Base-by-base conservation (phyloP, 768 basidiomycete genomes). In the Boletus sensibilis region DNA sequence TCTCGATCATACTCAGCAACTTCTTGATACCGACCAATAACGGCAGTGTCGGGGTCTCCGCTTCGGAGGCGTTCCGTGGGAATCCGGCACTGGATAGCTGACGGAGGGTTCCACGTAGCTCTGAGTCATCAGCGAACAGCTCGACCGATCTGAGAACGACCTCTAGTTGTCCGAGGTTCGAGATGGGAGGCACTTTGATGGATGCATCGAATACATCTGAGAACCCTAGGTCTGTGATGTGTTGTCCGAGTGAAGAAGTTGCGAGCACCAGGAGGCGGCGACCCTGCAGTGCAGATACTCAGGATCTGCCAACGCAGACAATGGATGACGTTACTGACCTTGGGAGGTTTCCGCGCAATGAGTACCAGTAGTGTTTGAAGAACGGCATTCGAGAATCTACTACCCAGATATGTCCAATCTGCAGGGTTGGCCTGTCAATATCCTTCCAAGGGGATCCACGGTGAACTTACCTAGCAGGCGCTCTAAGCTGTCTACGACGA, bases 331-430 rank as follows among this genome's bases (percentile, higher is more conserved):
- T 6, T 21, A 60, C 75, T 40, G 60, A 92, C 94, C 82, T 97
- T 97, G 1, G 97, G 97, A 41, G 97, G 97, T 57, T 90, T 82
- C 59, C 92, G 87, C 43, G 84, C 85, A 58, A 98, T 85, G 25
- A 99, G 77, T 0, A 98, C 95, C 49, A 97, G 76, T 18, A 99
- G 74, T 0, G 95, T 80, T 71, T 98, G 97, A 23, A 99, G 78
- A 5, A 98, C 92, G 9, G 87, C 78, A 70, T 98, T 98, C 1
- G 96, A 98, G 75, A 98, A 99, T 46, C 94, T 81, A n/a, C 89
- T 92, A 3, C 96, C 96, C 74, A 99, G 88, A 4, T 95, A 93
- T 7, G 93, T 94, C 90, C 94, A 99, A 61, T 98, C 96, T 94
- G 57, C 13, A 35, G 18, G 14, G 27, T 12, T 44, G n/a, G 45